Percentiles rank a stretch among this genome's conserved stretches.
Evolutionary conservation across 176 grass and related monocot genomes (phyloP).

Genomic region (Carex cristatella): DNA sequence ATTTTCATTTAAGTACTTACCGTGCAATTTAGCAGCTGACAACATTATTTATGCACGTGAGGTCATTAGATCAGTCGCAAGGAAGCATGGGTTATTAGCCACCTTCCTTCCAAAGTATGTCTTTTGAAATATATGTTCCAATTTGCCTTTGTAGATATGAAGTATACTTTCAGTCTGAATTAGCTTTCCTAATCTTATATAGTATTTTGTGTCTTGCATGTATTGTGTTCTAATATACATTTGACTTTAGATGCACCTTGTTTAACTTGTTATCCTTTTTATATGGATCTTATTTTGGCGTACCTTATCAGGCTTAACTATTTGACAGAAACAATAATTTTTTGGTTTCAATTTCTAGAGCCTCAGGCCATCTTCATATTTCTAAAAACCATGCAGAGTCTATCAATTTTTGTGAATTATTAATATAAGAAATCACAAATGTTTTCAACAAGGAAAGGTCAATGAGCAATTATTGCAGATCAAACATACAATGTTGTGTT

Average conservation of each 20-base stretch:
- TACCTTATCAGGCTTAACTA: not conserved
- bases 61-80: conserved; percentile 77
- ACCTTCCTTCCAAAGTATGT: conserved; percentile 84
- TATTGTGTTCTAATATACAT: not conserved
- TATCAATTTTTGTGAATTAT: not conserved
- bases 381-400: not conserved
- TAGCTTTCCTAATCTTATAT: not conserved
- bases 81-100: conserved; percentile 68
- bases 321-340: not conserved
- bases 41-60: conserved; percentile 89
- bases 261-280: not conserved
- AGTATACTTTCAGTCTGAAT: not conserved
- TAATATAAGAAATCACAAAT: not conserved
- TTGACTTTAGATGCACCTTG: not conserved
- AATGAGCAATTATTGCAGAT: not conserved
- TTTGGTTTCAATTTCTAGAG: not conserved
- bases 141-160: not conserved
- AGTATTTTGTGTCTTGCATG: not conserved
- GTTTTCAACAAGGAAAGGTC: not conserved
- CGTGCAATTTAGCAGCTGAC: conserved; percentile 83
- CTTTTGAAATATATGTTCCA: not conserved
- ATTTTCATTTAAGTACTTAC: conserved; percentile 70
- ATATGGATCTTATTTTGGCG: not conserved
- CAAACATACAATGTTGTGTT: not conserved
- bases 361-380: not conserved